A percentile compares a stretch with the other conserved stretches of the same genome.
Evolutionary conservation across 1,139 yeast species (phyloP).

Genomic region (Hyphopichia burtonii): DNA sequence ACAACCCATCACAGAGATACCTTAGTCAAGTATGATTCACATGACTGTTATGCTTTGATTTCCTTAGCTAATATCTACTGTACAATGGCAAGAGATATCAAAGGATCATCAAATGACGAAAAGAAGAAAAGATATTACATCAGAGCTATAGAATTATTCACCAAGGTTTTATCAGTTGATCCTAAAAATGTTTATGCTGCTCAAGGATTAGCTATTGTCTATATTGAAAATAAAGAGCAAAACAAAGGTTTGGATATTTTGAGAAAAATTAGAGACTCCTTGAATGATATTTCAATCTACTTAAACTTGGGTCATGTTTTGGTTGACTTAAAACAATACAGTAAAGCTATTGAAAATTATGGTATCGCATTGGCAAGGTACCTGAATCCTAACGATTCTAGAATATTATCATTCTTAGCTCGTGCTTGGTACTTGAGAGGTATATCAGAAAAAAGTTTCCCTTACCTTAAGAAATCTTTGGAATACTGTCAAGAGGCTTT

Average conservation of each 20-base stretch:
- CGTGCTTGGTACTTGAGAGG: constrained; percentile 92
- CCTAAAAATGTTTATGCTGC: constrained; percentile 92
- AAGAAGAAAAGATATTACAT: constrained; percentile 76
- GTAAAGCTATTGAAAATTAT: constrained; percentile 86
- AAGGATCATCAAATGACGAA: constrained; percentile 52
- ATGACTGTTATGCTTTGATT: constrained; percentile 84
- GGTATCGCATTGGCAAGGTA: constrained; percentile 73
- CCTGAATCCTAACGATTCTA: constrained; percentile 62
- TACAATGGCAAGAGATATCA: constrained; percentile 75
- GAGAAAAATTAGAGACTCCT: constrained; percentile 85
- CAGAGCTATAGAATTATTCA: constrained; percentile 86
- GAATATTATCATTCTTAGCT: constrained; percentile 71
- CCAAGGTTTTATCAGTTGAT: constrained; percentile 84
- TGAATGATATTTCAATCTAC: constrained; percentile 79
- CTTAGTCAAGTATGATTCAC: constrained; percentile 75
- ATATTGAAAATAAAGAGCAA: constrained; percentile 81
- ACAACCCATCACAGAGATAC: constrained; percentile 84
- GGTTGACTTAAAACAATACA: constrained; percentile 75
- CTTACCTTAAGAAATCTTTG: constrained; percentile 59
- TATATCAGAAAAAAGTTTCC: constrained; percentile 60
- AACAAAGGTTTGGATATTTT: constrained; percentile 82
- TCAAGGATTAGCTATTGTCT: constrained; percentile 92
- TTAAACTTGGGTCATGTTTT: constrained; percentile 88
- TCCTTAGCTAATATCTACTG: constrained; percentile 89
- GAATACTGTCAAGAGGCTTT: constrained; percentile 63